These are phyloP conservation scores for Nectriaceae sp. DNA, from an alignment of 2,329 filamentous ascomycete species.

Conservation along the genomic window DNA sequence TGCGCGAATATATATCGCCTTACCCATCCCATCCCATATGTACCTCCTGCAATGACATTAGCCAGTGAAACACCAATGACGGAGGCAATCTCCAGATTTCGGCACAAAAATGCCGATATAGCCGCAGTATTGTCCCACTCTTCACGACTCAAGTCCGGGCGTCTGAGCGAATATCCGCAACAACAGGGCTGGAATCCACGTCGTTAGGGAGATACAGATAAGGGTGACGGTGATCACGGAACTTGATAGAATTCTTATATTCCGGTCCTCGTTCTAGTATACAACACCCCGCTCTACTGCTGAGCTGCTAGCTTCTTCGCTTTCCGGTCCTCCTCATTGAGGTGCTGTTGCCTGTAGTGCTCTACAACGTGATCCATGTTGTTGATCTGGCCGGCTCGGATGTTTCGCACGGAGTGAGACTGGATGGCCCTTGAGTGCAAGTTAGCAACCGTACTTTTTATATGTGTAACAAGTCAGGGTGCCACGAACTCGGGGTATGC, in stretches of 20 bases:
- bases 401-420: slow-evolving; percentile 52
- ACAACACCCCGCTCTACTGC: slow-evolving; percentile 33
- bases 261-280: slow-evolving; percentile 26
- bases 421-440: slow-evolving; percentile 46
- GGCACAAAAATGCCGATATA: neutral
- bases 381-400: slow-evolving; percentile 55
- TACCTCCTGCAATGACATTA: neutral
- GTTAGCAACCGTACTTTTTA: slow-evolving; percentile 19
- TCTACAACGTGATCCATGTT: slow-evolving; percentile 59
- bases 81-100: neutral
- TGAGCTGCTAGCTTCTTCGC: slow-evolving; percentile 48
- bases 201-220: slow-evolving; percentile 8
- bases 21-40: neutral
- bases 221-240: slow-evolving; percentile 11
- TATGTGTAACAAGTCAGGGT: slow-evolving; percentile 1
- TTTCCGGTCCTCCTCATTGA: slow-evolving; percentile 58
- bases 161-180: neutral
- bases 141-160: neutral
- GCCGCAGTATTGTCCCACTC: neutral
- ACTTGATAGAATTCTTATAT: slow-evolving; percentile 26
- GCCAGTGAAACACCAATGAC: neutral
- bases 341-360: slow-evolving; percentile 57
- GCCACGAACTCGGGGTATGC: slow-evolving; percentile 59
- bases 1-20: no score
- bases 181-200: neutral